Evolutionary conservation across 2,329 filamentous ascomycete species (phyloP).

Genomic region (Aureobasidium mangrovei): DNA sequence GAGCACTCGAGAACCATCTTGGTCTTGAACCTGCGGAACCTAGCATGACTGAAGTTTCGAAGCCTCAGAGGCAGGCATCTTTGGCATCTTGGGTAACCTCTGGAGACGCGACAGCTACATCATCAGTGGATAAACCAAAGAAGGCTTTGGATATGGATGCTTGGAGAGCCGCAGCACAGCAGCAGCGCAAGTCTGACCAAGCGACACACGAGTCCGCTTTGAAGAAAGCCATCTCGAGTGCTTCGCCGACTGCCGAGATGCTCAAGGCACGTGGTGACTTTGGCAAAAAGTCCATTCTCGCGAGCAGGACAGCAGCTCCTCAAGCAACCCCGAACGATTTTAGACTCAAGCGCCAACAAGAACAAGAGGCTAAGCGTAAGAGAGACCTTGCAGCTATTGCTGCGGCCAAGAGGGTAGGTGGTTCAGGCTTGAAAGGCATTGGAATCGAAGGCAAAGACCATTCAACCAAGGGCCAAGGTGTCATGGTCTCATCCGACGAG

Average conservation of each 20-base stretch:
- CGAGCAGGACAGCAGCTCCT: conserved; percentile 24
- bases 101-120: conserved; percentile 20
- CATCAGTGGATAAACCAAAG: conserved; percentile 13
- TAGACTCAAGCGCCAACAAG: conserved; percentile 63
- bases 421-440: conserved; percentile 66
- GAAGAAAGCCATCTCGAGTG: conserved; percentile 25
- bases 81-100: conserved; percentile 34
- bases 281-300: conserved; percentile 24
- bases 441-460: conserved; percentile 72
- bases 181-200: conserved; percentile 46
- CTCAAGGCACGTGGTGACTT: conserved; percentile 17
- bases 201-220: conserved; percentile 30
- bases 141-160: conserved; percentile 28
- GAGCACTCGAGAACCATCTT: conserved; percentile 48
- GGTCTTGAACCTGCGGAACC: conserved; percentile 26
- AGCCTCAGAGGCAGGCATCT: conserved; percentile 32
- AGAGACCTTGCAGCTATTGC: conserved; percentile 65
- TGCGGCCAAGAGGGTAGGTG: conserved; percentile 60
- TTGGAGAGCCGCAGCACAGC: conserved; percentile 24
- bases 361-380: conserved; percentile 64
- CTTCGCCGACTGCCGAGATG: conserved; percentile 23
- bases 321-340: conserved; percentile 47
- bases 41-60: conserved; percentile 19
- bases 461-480: conserved; percentile 63
- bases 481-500: conserved; percentile 76